phyloP scores from a whole-genome alignment of 2,329 filamentous ascomycete genomes.

The Neospermospora avenae region DNA sequence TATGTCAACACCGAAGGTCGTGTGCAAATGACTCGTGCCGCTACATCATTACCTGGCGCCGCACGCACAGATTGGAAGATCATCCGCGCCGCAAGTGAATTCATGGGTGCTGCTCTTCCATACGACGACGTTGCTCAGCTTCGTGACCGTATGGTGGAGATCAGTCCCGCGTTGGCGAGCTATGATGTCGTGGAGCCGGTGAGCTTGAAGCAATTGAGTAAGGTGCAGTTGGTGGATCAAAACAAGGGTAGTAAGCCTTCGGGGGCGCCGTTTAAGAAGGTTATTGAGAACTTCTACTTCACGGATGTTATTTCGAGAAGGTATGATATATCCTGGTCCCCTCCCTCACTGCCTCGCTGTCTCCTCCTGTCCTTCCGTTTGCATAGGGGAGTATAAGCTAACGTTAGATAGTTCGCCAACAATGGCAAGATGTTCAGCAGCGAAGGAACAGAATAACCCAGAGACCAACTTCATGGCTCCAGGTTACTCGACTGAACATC shows the following conservation, averaged over 20 bases:
- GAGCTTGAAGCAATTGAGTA: conserved; percentile 72
- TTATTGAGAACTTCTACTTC: conserved; percentile 96
- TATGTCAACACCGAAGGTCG: conserved; percentile 98
- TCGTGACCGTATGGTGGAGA: conserved; percentile 90
- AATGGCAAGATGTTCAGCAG: conserved; percentile 95
- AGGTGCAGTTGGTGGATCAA: conserved; percentile 91
- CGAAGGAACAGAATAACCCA: conserved; percentile 78
- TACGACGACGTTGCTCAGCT: conserved; percentile 91
- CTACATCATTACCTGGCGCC: conserved; percentile 83
- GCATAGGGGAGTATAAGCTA: conserved; percentile 10
- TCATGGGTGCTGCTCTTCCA: conserved; percentile 79
- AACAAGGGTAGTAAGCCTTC: conserved; percentile 83
- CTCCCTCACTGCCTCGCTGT: not conserved
- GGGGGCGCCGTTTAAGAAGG: conserved; percentile 73
- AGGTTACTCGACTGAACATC: conserved; percentile 44
- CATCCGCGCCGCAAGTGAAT: conserved; percentile 87
- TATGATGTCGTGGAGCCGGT: conserved; percentile 91
- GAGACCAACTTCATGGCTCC: conserved; percentile 77
- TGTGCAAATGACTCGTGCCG: conserved; percentile 88
- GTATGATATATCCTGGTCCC: conserved; percentile 48
- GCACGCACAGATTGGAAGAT: conserved; percentile 99
- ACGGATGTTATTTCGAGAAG: conserved; percentile 96
- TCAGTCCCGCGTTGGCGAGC: conserved; percentile 82
- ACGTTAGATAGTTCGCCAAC: conserved; percentile 72
- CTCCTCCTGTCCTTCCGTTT: too few species aligned